These are phyloP conservation scores for Sporothrix pallida DNA, from an alignment of 2,329 filamentous ascomycete species.

Conservation along the genomic window DNA sequence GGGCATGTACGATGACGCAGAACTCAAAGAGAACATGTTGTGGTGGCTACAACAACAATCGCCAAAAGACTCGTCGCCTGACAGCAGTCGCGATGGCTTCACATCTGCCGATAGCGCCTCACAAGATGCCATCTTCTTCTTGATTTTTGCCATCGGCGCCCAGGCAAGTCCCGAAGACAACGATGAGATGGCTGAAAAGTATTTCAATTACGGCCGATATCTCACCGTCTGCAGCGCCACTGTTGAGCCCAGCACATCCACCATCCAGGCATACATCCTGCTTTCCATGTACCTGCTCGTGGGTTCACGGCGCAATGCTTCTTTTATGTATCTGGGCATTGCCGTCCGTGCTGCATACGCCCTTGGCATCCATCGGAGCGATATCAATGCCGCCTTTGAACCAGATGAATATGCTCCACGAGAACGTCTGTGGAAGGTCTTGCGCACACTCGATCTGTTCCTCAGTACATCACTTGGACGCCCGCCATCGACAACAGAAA, in stretches of 20 bases:
- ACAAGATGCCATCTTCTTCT: conserved; percentile 34
- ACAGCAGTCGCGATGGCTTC: conserved; percentile 39
- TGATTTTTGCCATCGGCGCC: conserved; percentile 40
- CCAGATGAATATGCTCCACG: conserved; percentile 40
- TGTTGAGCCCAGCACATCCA: conserved; percentile 58
- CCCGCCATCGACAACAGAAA: conserved; percentile 45
- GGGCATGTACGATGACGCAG: conserved; percentile 44
- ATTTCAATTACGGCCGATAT: conserved; percentile 39
- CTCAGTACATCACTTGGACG: conserved; percentile 46
- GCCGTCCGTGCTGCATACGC: conserved; percentile 63
- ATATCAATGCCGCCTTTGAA: conserved; percentile 43
- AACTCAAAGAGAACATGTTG: conserved; percentile 41
- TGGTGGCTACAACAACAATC: conserved; percentile 42
- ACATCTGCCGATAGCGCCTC: conserved; percentile 33
- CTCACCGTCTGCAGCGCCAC: conserved; percentile 57
- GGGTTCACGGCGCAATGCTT: conserved; percentile 63
- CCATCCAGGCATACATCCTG: conserved; percentile 59
- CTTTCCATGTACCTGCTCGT: conserved; percentile 66
- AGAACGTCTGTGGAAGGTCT: conserved; percentile 46
- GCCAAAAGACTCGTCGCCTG: conserved; percentile 27
- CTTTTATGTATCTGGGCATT: conserved; percentile 68
- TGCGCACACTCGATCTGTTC: conserved; percentile 46
- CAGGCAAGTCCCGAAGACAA: conserved; percentile 37
- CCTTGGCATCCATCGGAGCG: conserved; percentile 56
- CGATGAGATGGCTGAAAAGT: conserved; percentile 34